Percentiles rank a stretch among this genome's conserved stretches.
These are phyloP conservation scores for Trichocladium uniseriatum DNA, from an alignment of 495 filamentous ascomycete species.

Conservation along the genomic window DNA sequence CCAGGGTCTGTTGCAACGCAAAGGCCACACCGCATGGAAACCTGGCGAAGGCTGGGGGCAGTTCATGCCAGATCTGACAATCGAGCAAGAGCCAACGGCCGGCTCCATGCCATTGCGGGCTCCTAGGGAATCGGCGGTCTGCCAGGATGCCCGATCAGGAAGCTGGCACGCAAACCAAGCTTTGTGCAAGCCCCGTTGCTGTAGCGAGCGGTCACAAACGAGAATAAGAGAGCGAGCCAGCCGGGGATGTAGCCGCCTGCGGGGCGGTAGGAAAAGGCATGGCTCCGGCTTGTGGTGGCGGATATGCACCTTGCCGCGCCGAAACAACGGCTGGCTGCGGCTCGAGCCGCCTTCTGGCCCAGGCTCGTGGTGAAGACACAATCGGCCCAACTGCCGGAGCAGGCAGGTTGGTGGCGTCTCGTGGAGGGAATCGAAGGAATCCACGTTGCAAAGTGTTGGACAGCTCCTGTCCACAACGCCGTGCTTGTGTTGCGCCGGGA, in stretches of 20 bases:
- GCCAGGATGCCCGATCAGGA: conserved; percentile 11
- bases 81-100: not conserved
- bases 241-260: not conserved
- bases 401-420: not conserved
- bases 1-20: not conserved
- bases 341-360: conserved; percentile 17
- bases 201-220: conserved; percentile 10
- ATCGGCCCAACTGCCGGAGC: not conserved
- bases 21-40: not conserved
- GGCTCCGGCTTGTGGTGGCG: conserved; percentile 17
- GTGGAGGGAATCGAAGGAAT: not conserved
- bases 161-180: conserved; percentile 7
- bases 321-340: conserved; percentile 24
- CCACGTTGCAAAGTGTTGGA: conserved; percentile 15
- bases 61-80: conserved; percentile 19
- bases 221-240: conserved; percentile 2
- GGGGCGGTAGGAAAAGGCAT: conserved; percentile 1
- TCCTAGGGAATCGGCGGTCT: not conserved
- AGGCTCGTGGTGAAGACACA: conserved; percentile 11
- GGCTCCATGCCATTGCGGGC: not conserved
- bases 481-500: conserved; percentile 18
- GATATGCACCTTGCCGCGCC: conserved; percentile 23
- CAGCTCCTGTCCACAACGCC: conserved; percentile 9
- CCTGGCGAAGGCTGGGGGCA: not conserved
- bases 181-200: not conserved